phyloP scores from a whole-genome alignment of 164 flowering plant species.

The Umbilicus rupestris region DNA sequence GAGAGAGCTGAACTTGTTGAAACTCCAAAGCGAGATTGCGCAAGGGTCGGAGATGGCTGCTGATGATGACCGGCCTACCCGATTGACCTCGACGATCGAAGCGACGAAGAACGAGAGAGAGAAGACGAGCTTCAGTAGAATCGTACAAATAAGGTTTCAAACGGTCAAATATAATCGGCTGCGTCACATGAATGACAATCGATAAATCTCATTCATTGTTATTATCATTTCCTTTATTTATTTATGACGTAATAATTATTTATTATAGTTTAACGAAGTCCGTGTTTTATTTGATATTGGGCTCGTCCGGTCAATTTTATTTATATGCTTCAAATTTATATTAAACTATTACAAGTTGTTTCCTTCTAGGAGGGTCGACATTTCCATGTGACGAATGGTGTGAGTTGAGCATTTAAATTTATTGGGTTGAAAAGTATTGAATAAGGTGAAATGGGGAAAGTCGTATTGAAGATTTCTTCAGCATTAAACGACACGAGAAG shows the following conservation, averaged over 20 bases:
- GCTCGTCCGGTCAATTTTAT: too few species aligned
- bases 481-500: not conserved
- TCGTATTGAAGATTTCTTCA: not conserved
- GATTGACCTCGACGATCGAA: not conserved
- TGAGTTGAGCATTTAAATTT: not conserved
- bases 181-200: too few species aligned
- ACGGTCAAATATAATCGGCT: not conserved
- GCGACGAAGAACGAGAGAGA: not conserved
- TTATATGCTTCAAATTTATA: too few species aligned
- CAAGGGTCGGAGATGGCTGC: not conserved
- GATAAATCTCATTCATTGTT: not conserved
- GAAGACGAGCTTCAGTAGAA: not conserved
- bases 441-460: not conserved
- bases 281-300: too few species aligned
- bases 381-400: not conserved
- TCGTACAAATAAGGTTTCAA: not conserved
- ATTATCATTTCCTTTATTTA: not conserved
- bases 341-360: not conserved
- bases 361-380: not conserved
- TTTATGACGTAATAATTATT: not conserved
- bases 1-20: slow-evolving; percentile 2
- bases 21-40: too few species aligned
- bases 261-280: too few species aligned
- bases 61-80: too few species aligned
- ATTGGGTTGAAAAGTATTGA: not conserved